Conservation (phyloP, 2,329 filamentous ascomycete genomes). For the Aspergillus sp. region DNA sequence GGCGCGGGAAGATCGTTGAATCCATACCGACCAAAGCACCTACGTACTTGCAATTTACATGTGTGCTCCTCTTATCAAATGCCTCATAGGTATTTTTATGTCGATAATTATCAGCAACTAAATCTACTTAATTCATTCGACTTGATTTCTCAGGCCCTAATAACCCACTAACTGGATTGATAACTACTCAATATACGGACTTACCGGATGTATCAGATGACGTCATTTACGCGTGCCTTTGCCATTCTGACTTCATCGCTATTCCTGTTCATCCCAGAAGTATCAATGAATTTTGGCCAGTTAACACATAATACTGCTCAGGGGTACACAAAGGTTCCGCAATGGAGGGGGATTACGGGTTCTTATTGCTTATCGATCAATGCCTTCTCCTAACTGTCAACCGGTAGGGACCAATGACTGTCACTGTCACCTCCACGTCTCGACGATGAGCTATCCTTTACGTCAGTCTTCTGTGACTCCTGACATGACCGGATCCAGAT, state of each 20-base stretch:
- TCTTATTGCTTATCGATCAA: no score
- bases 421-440: background rate
- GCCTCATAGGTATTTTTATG: background rate
- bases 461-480: background rate
- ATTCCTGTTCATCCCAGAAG: background rate
- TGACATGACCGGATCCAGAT: background rate
- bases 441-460: constrained; percentile 2
- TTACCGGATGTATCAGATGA: background rate
- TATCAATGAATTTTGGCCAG: background rate
- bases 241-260: background rate
- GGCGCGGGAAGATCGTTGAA: background rate
- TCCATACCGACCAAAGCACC: no score
- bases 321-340: no score
- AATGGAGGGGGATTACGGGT: no score
- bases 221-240: background rate
- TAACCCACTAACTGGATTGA: no score
- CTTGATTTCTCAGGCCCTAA: background rate
- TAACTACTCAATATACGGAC: background rate
- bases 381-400: background rate
- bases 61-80: no score
- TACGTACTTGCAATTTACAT: no score
- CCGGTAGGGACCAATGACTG: background rate
- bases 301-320: background rate
- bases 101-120: background rate
- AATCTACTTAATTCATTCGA: background rate